These are phyloP conservation scores for Suhomyces chickasaworum DNA, from an alignment of 1,139 yeast genomes.

Conservation along the genomic window DNA sequence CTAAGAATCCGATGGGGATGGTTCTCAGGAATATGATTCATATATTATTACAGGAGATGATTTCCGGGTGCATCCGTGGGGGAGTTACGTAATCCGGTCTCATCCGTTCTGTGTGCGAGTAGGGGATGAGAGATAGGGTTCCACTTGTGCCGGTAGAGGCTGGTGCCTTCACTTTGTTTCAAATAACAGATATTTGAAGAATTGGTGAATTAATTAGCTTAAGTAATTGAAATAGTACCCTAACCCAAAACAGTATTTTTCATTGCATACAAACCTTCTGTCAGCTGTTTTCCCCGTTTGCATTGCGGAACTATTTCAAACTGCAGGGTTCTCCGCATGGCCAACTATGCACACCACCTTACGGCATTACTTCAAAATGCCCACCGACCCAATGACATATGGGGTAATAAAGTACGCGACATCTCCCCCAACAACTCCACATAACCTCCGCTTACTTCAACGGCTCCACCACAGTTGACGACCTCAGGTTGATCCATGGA, in stretches of 20 bases:
- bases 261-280: neutral
- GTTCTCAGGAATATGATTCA: neutral
- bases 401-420: neutral
- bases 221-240: neutral
- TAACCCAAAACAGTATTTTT: neutral
- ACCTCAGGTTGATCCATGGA: neutral
- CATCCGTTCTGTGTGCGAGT: neutral
- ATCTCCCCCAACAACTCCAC: neutral
- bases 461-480: neutral
- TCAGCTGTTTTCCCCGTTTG: neutral
- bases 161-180: neutral
- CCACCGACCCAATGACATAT: neutral
- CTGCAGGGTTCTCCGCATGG: slow-evolving; percentile 1
- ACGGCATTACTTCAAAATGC: slow-evolving; percentile 10
- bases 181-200: neutral
- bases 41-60: neutral
- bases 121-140: neutral
- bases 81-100: slow-evolving; percentile 1
- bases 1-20: neutral
- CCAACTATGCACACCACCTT: slow-evolving; percentile 11
- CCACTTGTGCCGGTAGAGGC: neutral
- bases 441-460: neutral
- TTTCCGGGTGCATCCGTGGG: slow-evolving; percentile 2
- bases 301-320: neutral
- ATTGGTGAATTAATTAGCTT: neutral